Percentiles rank a stretch among this genome's conserved stretches.
Conservation (phyloP, 1,284 basidiomycete genomes). For the Mrakiaceae sp. region DNA sequence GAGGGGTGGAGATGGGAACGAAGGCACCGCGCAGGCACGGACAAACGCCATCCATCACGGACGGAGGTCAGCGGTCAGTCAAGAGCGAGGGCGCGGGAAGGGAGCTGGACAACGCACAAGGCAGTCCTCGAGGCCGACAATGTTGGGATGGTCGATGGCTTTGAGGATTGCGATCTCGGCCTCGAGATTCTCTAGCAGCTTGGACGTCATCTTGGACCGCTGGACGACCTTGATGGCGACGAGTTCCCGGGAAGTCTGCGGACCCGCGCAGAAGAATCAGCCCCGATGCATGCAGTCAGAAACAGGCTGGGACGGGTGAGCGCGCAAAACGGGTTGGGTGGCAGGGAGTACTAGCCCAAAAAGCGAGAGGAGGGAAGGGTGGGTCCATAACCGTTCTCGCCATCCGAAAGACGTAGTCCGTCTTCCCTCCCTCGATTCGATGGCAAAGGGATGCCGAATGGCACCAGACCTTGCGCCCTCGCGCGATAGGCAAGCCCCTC, state of each 20-base stretch:
- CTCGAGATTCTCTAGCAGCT: slow-evolving; percentile 92
- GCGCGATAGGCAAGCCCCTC: too few species aligned
- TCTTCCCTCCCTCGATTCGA: too few species aligned
- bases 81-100: not conserved
- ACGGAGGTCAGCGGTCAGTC: not conserved
- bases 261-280: not conserved
- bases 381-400: too few species aligned
- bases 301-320: slow-evolving; percentile 15
- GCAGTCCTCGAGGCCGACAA: slow-evolving; percentile 87
- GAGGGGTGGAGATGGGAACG: not conserved
- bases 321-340: too few species aligned
- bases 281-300: not conserved
- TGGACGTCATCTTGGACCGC: slow-evolving; percentile 73
- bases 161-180: slow-evolving; percentile 97
- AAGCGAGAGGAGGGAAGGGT: too few species aligned
- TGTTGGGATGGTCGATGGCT: slow-evolving; percentile 81
- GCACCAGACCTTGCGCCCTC: too few species aligned
- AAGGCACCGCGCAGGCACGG: not conserved
- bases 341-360: too few species aligned
- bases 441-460: too few species aligned
- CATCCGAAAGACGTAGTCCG: too few species aligned
- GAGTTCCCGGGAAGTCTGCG: slow-evolving; percentile 56
- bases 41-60: not conserved
- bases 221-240: slow-evolving; percentile 96
- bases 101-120: slow-evolving; percentile 40